These are phyloP conservation scores for Craterostigma plantagineum DNA, from an alignment of 257 asterid genomes.

Conservation along the genomic window DNA sequence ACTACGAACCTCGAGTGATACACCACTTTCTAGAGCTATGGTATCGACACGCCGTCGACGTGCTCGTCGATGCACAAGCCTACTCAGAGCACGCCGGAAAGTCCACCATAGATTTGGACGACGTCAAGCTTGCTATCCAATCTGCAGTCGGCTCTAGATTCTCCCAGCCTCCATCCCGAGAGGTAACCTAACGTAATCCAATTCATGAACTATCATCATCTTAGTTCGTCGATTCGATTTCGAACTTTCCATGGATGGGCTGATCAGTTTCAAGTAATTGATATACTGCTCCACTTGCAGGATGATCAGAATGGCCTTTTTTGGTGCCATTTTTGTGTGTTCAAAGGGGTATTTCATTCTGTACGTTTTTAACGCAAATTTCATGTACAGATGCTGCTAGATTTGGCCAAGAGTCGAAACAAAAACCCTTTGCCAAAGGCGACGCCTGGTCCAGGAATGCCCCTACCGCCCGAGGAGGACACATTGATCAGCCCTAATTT, in stretches of 20 bases:
- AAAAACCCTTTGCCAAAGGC: conserved; percentile 65
- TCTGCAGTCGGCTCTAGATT: conserved; percentile 76
- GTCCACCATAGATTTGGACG: conserved; percentile 56
- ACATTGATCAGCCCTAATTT: conserved; percentile 75
- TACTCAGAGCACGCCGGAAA: conserved; percentile 84
- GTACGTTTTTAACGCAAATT: too few relatives aligned
- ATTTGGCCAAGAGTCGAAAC: conserved; percentile 75
- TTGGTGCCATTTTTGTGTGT: too few relatives aligned
- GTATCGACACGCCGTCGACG: conserved; percentile 73
- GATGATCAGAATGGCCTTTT: too few relatives aligned
- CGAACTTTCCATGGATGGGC: too few relatives aligned
- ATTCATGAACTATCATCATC: background rate
- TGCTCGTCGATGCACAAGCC: conserved; percentile 62
- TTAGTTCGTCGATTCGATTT: too few relatives aligned
- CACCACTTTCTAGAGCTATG: conserved; percentile 71
- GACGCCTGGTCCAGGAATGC: conserved; percentile 34
- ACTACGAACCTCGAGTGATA: conserved; percentile 75
- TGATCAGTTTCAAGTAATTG: too few relatives aligned
- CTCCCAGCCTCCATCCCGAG: conserved; percentile 88
- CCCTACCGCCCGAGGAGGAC: conserved; percentile 74
- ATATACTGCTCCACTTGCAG: too few relatives aligned
- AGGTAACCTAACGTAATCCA: conserved; percentile 20
- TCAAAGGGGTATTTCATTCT: too few relatives aligned
- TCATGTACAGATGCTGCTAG: conserved; percentile 43
- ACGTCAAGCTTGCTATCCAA: conserved; percentile 73